Evolutionary conservation across 208 protist species (phyloP), one percentile per base, ranked within the genome.

Genomic region (Jaenimonas drosophilae): DNA sequence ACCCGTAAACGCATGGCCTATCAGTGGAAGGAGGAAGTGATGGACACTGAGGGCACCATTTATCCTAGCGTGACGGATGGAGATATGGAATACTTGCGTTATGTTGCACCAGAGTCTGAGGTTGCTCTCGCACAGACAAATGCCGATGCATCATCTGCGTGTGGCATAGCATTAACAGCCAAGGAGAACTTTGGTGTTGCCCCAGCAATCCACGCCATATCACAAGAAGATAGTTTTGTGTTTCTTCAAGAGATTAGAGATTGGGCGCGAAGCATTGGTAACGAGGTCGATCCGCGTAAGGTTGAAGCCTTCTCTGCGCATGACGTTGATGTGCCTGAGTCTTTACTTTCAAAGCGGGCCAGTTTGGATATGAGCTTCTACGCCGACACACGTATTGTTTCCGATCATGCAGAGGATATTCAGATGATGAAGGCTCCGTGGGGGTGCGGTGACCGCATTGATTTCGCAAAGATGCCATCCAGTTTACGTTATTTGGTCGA

Each of bases 1-100:
- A 79, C 83, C 0, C 70, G 83, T 21, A 91, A 87, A 48, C 83
- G 83, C 20, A 50, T 91, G 5, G 75, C 78, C 6, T 84, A 78
- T 45, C 78, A 91, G 47, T 91, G 83, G 83, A 55, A 67, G 6
- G 83, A 91, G 59, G 78, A 91, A 51, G 62, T 91, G 27, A 85
- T 88, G 76, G 83, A 88, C 49, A 49, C 60, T 1, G 65, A 81
- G 1, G 52, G 60, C 16, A 48, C 25, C 0, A 36, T 54, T n/a
- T 91, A 88, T 55, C 76, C 76, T 2, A 37, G 64, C 12, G 26
- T 84, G 2, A 76, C 78, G 16, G 76, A 76, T 12, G 55, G 56
- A 1, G 73, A 91, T 26, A 85, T 88, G 77, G 67, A 64, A 21
- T 76, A 70, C 44, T 61, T 88, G 30, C 52, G 64, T 12, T 64